Evolutionary conservation across 345 rosid genomes (phyloP).

Genomic region (Melastoma malabathricum): DNA sequence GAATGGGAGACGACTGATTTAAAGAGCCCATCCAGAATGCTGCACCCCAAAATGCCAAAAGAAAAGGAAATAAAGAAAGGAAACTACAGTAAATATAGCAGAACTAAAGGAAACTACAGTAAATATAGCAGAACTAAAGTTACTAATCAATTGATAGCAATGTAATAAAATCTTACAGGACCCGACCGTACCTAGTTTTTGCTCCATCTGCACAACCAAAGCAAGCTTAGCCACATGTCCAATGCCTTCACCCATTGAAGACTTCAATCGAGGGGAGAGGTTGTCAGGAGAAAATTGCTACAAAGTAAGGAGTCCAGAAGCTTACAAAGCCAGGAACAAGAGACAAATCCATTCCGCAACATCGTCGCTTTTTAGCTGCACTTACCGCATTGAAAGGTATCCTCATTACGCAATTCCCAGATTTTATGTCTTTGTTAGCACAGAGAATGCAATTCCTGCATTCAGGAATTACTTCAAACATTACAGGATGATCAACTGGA

Average conservation of each 20-base stretch:
- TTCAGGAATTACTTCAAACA: neutral
- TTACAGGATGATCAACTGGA: no score
- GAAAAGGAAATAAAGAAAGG: neutral
- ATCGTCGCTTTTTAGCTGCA: neutral
- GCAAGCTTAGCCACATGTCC: conserved; percentile 56
- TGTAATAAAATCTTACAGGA: neutral
- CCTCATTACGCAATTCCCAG: conserved; percentile 60
- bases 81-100: neutral
- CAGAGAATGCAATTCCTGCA: conserved; percentile 57
- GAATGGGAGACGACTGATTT: conserved; percentile 55
- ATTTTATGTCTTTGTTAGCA: conserved; percentile 38
- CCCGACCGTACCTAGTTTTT: conserved; percentile 35
- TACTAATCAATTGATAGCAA: conserved; percentile 1
- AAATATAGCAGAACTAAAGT: neutral
- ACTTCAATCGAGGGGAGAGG: conserved; percentile 34
- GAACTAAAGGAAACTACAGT: neutral
- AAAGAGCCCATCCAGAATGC: conserved; percentile 71
- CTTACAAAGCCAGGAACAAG: no score
- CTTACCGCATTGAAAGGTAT: conserved; percentile 57
- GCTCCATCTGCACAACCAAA: conserved; percentile 36
- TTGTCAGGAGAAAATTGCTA: conserved; percentile 62
- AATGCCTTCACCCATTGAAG: conserved; percentile 26
- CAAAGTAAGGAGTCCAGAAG: conserved; percentile 1
- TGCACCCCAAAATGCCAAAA: conserved; percentile 10
- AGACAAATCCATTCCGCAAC: no score